phyloP scores from a whole-genome alignment of 805 yeast genomes.

The Cephaloascus fragrans region DNA sequence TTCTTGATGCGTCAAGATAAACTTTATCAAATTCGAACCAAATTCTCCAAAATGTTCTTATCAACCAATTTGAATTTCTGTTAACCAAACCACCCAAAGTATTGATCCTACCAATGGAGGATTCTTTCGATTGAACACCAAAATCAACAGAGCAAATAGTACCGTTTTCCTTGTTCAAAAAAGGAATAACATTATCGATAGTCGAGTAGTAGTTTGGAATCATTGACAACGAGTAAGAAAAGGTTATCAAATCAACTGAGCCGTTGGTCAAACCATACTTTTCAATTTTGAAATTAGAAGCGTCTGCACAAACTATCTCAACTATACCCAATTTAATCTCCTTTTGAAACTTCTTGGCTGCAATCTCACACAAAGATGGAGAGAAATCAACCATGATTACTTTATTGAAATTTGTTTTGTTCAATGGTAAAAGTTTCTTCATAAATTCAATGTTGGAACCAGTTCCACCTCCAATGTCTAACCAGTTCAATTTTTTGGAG shows the following conservation, averaged over 20 bases:
- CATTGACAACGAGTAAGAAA: slow-evolving; percentile 78
- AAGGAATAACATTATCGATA: slow-evolving; percentile 51
- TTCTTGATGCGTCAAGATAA: slow-evolving; percentile 67
- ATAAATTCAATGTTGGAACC: slow-evolving; percentile 75
- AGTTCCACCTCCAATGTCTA: slow-evolving; percentile 83
- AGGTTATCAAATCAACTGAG: slow-evolving; percentile 64
- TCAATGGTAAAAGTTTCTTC: slow-evolving; percentile 43
- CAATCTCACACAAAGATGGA: slow-evolving; percentile 68
- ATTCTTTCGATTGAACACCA: slow-evolving; percentile 63
- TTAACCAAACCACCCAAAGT: slow-evolving; percentile 67
- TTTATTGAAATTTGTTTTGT: slow-evolving; percentile 41
- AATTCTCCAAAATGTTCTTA: slow-evolving; percentile 74
- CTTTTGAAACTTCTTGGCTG: slow-evolving; percentile 42
- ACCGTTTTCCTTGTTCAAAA: slow-evolving; percentile 46
- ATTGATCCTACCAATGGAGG: slow-evolving; percentile 57
- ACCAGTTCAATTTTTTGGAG: slow-evolving; percentile 45
- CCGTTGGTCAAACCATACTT: slow-evolving; percentile 14
- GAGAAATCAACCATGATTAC: slow-evolving; percentile 69
- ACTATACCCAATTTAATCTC: slow-evolving; percentile 45
- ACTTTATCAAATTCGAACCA: slow-evolving; percentile 87
- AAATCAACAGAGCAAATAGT: slow-evolving; percentile 68
- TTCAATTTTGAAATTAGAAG: slow-evolving; percentile 52
- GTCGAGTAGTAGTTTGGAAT: slow-evolving; percentile 77
- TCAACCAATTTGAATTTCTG: slow-evolving; percentile 69
- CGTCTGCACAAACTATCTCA: slow-evolving; percentile 63